Evolutionary conservation across 1,284 basidiomycete species (phyloP), one percentile per base, ranked within the genome.

Genomic region (Paramarasmius palmivorus): DNA sequence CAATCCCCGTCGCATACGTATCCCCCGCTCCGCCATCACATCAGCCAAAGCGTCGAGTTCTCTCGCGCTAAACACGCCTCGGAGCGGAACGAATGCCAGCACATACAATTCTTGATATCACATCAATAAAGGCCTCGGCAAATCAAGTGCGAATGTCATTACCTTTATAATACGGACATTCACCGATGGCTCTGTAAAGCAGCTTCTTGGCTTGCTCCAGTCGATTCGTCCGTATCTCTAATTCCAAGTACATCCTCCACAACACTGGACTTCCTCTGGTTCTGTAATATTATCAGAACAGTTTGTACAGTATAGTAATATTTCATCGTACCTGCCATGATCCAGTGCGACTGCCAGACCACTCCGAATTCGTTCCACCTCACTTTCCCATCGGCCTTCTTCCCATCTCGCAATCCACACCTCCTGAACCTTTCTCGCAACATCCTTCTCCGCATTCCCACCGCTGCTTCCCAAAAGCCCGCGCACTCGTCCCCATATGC

Each of bases 121-220:
- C 37, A 17, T 52, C 55, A 58, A 34, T 50, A 29, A 34, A 48
- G n/a, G 32, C 17, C 3, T 34, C 50, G 23, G 12, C 68, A 39
- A 20, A 51, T 36, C 7, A 36, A 45, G 41, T 15, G 23, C 25
- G 40, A 37, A 38, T 35, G 44, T 37, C 52, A 64, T 51, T 55
- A 90, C 92, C 89, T 79, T 94, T 94, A 14, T 76, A 76, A 55
- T 92, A 73, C 0, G 92, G 90, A 65, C 92, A 93, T 64, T 91
- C 87, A n/a, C 80, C 77, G 15, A 95, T 77, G 0, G 93, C 93
- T 44, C 90, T 81, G 65, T 88, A 93, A 20, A 95, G 72, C 42
- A 95, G 67, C 51, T 80, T 81, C 69, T 95, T 95, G 4, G 92
- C 94, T 29, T 77, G 74, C 53, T 79, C 66, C 34, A 81, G 63